Base-by-base conservation (phyloP, 768 basidiomycete genomes). In the Agaricus sinodeliciosus region DNA sequence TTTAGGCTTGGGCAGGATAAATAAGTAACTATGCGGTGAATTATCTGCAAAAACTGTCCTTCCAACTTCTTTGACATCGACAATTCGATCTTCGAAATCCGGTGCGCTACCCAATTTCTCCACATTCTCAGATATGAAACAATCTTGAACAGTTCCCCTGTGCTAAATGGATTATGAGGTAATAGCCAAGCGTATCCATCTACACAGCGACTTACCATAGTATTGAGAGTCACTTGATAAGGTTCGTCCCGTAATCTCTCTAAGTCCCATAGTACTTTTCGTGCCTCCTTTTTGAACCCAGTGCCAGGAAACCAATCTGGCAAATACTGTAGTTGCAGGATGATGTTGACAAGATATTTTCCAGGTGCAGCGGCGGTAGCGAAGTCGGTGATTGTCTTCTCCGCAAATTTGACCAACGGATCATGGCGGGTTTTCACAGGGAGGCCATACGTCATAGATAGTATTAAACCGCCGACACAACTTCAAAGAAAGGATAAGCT, bases 301-400 rank as follows among this genome's bases (percentile, higher is more conserved):
- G 54, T 47, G 4, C 57, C 57, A 2, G 57, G 57, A 6, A 55
- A 18, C 57, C 57, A 58, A 13, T 40, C 36, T 9, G 57, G 57
- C 13, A 58, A 22, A 45, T 49, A 43, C 16, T 35, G 34, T 5
- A 58, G 35, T 8, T 16, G 12, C 1, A 45, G 54, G 6, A 58
- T 48, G 9, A 44, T 8, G n/a, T 51, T 44, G n/a, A 58, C 57
- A 2, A 55, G 35, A 28, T 55, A 48, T 22, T 26, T 27, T 2
- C 57, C 54, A 25, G 54, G 57, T 1, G 26, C 16, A n/a, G 31
- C 7, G 2, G 28, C 34, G 4, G 35, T 48, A 1, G n/a, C 16
- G 3, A 42, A 3, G 11, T 12, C 40, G 3, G 28, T 5, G 31
- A 51, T 27, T 1, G 31, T 36, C 8, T 44, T 31, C 11, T 55